Base-by-base conservation (phyloP, 1,284 basidiomycete species). In the Xerocomus minutiporus region DNA sequence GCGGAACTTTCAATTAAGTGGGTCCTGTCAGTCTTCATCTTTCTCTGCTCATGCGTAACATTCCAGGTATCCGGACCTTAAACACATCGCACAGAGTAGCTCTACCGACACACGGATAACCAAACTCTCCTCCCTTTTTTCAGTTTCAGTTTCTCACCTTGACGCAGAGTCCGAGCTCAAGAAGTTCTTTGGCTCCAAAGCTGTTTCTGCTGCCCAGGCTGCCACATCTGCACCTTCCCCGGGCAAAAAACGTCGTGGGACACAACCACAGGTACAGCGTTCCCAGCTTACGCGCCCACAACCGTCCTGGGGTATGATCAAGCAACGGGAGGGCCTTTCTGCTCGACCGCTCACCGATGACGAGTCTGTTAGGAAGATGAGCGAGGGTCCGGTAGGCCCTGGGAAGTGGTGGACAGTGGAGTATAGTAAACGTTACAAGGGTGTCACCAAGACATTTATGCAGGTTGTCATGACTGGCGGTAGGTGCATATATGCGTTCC, bases 101-200 rank as follows among this genome's bases (percentile, higher is more conserved):
- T 51, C 60, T 32, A 34, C 46, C 0, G 51, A 57, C 17, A 17
- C 34, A 15, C 50, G 36, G 2, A 50, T 51, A 15, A 36, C 67
- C 63, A 70, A 73, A 9, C 71, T 86, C 11, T 73, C 82, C 4
- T 68, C 78, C 32, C 78, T 95, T 1, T 77, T 96, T 5, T 75
- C 86, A 0, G 83, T 94, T 5, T 91, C 90, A 0, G 73, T 86
- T 1, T 76, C 85, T 49, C 80, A 92, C 61, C 82, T 97, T 15
- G 93, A 97, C 56, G 79, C 85, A 9, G 92, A 95, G 53, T 85
- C 86, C 0, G 94, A 97, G 68, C 81, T 97, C 70, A 84, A 88
- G 52, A 87, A 84, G 57, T 95, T 97, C 78, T 97, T 97, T 63
- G 94, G 94, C 1, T 81, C 90, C 7, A 90, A 87, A 66, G 92